phyloP scores from a whole-genome alignment of 768 basidiomycete species.

The Leccinum disarticulatum region DNA sequence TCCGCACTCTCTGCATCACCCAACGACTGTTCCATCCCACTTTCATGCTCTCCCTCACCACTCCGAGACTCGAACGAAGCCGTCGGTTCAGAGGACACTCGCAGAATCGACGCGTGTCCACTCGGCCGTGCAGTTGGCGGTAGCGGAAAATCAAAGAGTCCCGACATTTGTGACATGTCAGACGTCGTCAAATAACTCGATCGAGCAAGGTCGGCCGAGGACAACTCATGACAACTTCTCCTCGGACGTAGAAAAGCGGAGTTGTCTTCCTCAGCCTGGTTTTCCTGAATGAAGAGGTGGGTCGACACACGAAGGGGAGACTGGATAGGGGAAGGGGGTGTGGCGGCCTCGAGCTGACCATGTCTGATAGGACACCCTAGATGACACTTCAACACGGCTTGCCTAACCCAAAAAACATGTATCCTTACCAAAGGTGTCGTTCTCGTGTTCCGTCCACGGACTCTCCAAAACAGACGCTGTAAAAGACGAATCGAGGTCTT shows the following conservation, averaged over 20 bases:
- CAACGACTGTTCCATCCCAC: not conserved
- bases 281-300: slow-evolving; percentile 23
- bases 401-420: not conserved
- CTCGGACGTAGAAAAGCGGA: slow-evolving; percentile 13
- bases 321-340: slow-evolving; percentile 14
- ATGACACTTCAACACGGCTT: not conserved
- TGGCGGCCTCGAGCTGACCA: slow-evolving; percentile 16
- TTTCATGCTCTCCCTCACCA: not conserved
- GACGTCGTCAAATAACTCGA: slow-evolving; percentile 68
- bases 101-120: slow-evolving; percentile 42
- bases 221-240: slow-evolving; percentile 21
- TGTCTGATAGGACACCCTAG: slow-evolving; percentile 27
- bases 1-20: not conserved
- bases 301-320: slow-evolving; percentile 17
- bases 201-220: slow-evolving; percentile 36
- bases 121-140: slow-evolving; percentile 45
- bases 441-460: slow-evolving; percentile 16
- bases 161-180: slow-evolving; percentile 60
- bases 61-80: slow-evolving; percentile 2
- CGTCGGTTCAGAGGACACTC: slow-evolving; percentile 41
- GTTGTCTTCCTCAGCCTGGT: slow-evolving; percentile 2
- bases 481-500: slow-evolving; percentile 28
- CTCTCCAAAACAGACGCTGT: slow-evolving; percentile 21
- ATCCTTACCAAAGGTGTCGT: slow-evolving; percentile 33
- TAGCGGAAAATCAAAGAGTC: slow-evolving; percentile 68